Conservation (phyloP, 1,284 basidiomycete species). For the Heterobasidion occidentale region DNA sequence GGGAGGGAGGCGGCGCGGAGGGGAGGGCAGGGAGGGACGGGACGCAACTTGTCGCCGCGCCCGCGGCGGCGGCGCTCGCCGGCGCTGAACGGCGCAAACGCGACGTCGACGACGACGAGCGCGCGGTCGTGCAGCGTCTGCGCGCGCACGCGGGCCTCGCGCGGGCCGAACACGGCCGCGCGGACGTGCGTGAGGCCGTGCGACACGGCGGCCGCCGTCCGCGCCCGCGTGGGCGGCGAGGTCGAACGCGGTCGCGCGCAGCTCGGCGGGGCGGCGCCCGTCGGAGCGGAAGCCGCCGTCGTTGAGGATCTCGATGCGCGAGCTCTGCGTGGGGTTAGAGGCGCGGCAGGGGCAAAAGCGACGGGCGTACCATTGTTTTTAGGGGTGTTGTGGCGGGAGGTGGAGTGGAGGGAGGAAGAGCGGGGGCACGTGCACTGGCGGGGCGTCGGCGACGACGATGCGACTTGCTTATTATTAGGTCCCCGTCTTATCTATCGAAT, state of each 20-base stretch:
- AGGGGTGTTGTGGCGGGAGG: background rate
- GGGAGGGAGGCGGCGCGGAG: background rate
- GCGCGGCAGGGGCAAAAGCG: background rate
- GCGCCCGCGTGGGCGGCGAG: slow-evolving; percentile 71
- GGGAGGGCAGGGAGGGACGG: background rate
- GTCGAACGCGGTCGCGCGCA: slow-evolving; percentile 77
- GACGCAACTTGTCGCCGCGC: slow-evolving; percentile 81
- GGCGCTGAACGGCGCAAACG: slow-evolving; percentile 80
- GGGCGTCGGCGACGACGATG: background rate
- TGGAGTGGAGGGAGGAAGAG: background rate
- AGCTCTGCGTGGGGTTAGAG: slow-evolving; percentile 37
- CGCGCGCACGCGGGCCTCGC: slow-evolving; percentile 75
- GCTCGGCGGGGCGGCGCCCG: slow-evolving; percentile 83
- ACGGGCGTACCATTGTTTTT: background rate
- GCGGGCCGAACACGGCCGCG: slow-evolving; percentile 85
- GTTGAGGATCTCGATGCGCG: slow-evolving; percentile 84
- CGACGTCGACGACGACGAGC: slow-evolving; percentile 80
- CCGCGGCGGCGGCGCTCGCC: slow-evolving; percentile 70
- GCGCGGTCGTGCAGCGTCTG: slow-evolving; percentile 79
- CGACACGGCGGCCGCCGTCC: slow-evolving; percentile 82
- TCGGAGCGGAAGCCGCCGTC: slow-evolving; percentile 88
- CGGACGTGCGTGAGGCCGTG: slow-evolving; percentile 90
- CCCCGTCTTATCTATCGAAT: background rate
- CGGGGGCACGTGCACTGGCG: too few relatives aligned
- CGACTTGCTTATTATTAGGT: background rate